Conservation (phyloP, 176 grass and related monocot genomes). For the Oryza glaberrima region DNA sequence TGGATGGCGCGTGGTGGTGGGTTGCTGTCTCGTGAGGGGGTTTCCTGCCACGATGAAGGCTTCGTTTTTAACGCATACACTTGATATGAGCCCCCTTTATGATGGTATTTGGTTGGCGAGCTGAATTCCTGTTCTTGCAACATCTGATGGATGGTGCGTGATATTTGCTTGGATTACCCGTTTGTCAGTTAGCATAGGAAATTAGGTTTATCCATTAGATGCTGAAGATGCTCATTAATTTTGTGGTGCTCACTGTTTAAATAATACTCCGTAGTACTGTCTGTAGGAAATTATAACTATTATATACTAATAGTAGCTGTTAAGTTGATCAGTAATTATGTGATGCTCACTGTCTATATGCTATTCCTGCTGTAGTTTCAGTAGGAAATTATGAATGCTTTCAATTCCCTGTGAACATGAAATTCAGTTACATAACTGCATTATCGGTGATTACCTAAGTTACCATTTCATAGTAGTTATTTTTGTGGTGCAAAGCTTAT, state of each 20-base stretch:
- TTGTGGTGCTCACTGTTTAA: not conserved
- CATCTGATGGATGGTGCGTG: not conserved
- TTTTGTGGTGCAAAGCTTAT: no score
- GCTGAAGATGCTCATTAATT: not conserved
- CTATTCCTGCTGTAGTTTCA: not conserved
- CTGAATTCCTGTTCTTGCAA: not conserved
- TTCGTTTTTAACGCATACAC: slow-evolving; percentile 48
- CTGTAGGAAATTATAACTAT: no score
- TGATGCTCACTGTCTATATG: no score
- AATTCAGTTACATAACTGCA: not conserved
- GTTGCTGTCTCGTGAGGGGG: not conserved
- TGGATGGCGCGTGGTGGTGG: not conserved
- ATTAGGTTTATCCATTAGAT: not conserved
- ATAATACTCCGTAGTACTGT: not conserved
- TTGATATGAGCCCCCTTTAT: slow-evolving; percentile 49
- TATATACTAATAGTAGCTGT: no score
- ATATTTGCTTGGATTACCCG: not conserved
- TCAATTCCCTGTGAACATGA: not conserved
- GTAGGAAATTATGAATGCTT: not conserved
- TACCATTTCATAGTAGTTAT: no score
- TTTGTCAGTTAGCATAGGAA: not conserved
- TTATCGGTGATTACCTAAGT: not conserved
- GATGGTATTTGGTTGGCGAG: not conserved
- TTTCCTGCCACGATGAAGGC: slow-evolving; percentile 48
- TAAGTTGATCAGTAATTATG: no score